A percentile compares a stretch with the other conserved stretches of the same genome.
Evolutionary conservation across 2,329 filamentous ascomycete species (phyloP).

Genomic region (Pyrenophora teres): DNA sequence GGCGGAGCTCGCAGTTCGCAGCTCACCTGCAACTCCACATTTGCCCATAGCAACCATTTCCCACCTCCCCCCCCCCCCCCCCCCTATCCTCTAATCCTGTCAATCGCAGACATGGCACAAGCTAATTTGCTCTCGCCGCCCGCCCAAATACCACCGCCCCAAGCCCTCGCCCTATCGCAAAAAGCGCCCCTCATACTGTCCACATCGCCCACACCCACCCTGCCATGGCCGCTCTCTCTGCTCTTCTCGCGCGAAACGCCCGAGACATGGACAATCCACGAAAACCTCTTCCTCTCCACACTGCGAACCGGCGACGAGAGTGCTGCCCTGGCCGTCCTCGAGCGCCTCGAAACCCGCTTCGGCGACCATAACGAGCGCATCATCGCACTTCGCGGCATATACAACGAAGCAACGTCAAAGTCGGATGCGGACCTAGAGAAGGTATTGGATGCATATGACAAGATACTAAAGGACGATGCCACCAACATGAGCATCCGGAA

Average conservation of each 20-base stretch:
- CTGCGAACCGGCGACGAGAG: slow-evolving; percentile 82
- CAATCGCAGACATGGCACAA: slow-evolving; percentile 31
- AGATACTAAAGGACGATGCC: slow-evolving; percentile 71
- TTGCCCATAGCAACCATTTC: slow-evolving; percentile 7
- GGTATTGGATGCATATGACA: slow-evolving; percentile 78
- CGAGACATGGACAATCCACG: slow-evolving; percentile 82
- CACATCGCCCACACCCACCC: slow-evolving; percentile 46
- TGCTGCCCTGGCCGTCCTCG: slow-evolving; percentile 74
- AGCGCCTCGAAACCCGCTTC: slow-evolving; percentile 78
- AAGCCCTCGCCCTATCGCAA: slow-evolving; percentile 54
- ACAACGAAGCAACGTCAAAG: slow-evolving; percentile 79
- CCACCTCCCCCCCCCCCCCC: not conserved
- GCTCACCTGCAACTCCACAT: slow-evolving; percentile 13
- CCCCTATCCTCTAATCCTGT: not conserved
- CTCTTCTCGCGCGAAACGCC: slow-evolving; percentile 66
- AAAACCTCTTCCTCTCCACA: slow-evolving; percentile 84
- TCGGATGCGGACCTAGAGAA: slow-evolving; percentile 67
- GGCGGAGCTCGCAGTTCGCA: slow-evolving; percentile 17
- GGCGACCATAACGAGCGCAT: slow-evolving; percentile 83
- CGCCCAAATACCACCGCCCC: slow-evolving; percentile 44
- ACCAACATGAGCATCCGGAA: slow-evolving; percentile 87
- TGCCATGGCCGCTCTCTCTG: slow-evolving; percentile 58
- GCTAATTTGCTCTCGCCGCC: slow-evolving; percentile 50
- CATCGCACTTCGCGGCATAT: slow-evolving; percentile 79
- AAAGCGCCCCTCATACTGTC: slow-evolving; percentile 50